Conservation (phyloP, 345 rosid genomes). For the Hirschfeldia incana region DNA sequence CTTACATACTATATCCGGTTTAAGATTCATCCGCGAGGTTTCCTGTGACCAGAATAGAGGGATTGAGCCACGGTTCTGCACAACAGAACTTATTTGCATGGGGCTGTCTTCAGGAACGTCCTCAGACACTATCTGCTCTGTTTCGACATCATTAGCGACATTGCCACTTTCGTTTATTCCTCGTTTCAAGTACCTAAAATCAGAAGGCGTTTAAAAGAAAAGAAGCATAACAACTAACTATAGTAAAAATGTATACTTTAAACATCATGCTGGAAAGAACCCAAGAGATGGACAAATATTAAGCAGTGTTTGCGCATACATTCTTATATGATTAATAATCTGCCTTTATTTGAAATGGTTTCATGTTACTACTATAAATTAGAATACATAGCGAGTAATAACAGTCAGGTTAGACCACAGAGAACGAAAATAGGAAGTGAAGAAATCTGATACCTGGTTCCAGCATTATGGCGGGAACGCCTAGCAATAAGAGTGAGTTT, state of each 20-base stretch:
- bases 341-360: background rate
- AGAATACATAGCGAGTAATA: background rate
- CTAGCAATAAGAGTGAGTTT: slow-evolving; percentile 90
- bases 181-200: slow-evolving; percentile 84
- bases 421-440: background rate
- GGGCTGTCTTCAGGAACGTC: slow-evolving; percentile 74
- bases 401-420: background rate
- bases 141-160: slow-evolving; percentile 99
- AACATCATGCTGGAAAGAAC: slow-evolving; percentile 1
- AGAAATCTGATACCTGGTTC: slow-evolving; percentile 70
- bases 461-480: slow-evolving; percentile 97
- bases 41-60: slow-evolving; percentile 99
- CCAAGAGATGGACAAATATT: background rate
- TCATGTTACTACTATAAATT: background rate
- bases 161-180: slow-evolving; percentile 95
- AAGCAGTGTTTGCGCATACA: background rate
- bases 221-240: background rate
- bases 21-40: slow-evolving; percentile 89
- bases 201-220: slow-evolving; percentile 14
- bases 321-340: background rate
- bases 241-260: background rate
- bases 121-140: slow-evolving; percentile 92
- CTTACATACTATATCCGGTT: slow-evolving; percentile 96
- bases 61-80: slow-evolving; percentile 98
- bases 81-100: slow-evolving; percentile 78